Evolutionary conservation across 2,329 filamentous ascomycete species (phyloP).

Genomic region (Talaromyces piceae): DNA sequence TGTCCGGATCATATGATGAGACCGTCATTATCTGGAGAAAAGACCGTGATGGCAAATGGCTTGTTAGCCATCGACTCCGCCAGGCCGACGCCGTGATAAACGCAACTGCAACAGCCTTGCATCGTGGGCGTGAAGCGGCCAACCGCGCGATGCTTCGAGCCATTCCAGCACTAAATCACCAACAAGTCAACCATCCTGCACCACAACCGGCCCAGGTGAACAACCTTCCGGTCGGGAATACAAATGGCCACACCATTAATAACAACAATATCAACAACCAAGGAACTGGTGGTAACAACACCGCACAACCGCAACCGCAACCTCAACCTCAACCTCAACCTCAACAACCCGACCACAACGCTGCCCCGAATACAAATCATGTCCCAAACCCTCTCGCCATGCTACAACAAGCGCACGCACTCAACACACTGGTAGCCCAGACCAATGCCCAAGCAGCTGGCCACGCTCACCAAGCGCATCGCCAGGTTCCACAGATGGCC

Average conservation of each 20-base stretch:
- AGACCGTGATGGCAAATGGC: slow-evolving; percentile 78
- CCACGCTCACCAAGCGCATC: not conserved
- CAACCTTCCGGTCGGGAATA: slow-evolving; percentile 22
- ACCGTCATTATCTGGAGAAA: slow-evolving; percentile 92
- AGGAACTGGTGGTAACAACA: slow-evolving; percentile 24
- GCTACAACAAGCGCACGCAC: slow-evolving; percentile 4
- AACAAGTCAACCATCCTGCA: not conserved
- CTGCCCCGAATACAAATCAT: slow-evolving; percentile 1
- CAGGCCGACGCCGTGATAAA: slow-evolving; percentile 49
- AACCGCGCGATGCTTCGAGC: slow-evolving; percentile 3
- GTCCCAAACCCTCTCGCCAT: slow-evolving; percentile 7
- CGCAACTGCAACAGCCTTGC: slow-evolving; percentile 15
- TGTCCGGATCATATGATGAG: slow-evolving; percentile 94
- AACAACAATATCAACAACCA: slow-evolving; percentile 13
- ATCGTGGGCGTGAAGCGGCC: slow-evolving; percentile 10
- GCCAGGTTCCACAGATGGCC: not conserved
- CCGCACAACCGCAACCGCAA: not conserved
- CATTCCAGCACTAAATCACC: slow-evolving; percentile 22
- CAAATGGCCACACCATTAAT: slow-evolving; percentile 10
- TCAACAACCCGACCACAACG: slow-evolving; percentile 8
- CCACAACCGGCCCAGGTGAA: not conserved
- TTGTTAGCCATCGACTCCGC: slow-evolving; percentile 63
- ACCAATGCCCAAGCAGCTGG: not conserved
- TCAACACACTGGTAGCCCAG: slow-evolving; percentile 6
- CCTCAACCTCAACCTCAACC: not conserved